Evolutionary conservation across 1,284 basidiomycete species (phyloP).

Genomic region (Porphyrellus sp.): DNA sequence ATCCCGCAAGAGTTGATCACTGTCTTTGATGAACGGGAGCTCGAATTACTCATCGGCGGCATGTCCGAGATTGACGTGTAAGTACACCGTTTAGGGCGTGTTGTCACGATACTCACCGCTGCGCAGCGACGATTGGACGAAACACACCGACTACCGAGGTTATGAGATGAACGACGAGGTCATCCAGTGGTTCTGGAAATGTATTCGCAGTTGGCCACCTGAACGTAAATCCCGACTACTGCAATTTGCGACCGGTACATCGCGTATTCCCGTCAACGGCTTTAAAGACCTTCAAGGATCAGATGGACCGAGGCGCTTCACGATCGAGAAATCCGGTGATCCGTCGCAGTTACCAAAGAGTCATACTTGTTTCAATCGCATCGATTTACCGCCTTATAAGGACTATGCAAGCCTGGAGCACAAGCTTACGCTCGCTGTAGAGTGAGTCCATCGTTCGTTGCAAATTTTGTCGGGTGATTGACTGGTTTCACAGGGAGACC

Average conservation of each 20-base stretch:
- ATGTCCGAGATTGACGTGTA: slow-evolving; percentile 95
- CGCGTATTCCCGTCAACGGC: slow-evolving; percentile 88
- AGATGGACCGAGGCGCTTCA: slow-evolving; percentile 87
- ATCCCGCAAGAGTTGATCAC: slow-evolving; percentile 93
- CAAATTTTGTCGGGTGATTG: slow-evolving; percentile 6
- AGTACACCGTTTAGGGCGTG: slow-evolving; percentile 29
- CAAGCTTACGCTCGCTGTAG: slow-evolving; percentile 80
- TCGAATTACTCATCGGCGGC: slow-evolving; percentile 90
- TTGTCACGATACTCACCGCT: slow-evolving; percentile 2
- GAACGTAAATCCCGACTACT: slow-evolving; percentile 88
- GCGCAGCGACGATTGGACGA: slow-evolving; percentile 69
- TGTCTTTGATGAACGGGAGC: slow-evolving; percentile 93
- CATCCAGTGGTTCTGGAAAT: slow-evolving; percentile 98
- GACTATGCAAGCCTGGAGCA: slow-evolving; percentile 80
- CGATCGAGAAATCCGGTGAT: slow-evolving; percentile 88
- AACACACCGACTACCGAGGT: slow-evolving; percentile 73
- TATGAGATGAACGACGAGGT: slow-evolving; percentile 81
- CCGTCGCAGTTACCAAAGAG: slow-evolving; percentile 83
- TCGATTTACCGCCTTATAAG: slow-evolving; percentile 85
- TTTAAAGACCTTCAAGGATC: slow-evolving; percentile 95
- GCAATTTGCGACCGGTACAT: slow-evolving; percentile 93
- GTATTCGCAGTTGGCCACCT: slow-evolving; percentile 87
- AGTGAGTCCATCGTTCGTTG: slow-evolving; percentile 44
- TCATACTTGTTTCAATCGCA: slow-evolving; percentile 84
- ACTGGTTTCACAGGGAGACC: slow-evolving; percentile 50